These are phyloP conservation scores for Paecilomyces niveus DNA, from an alignment of 2,329 filamentous ascomycete species.

Conservation along the genomic window DNA sequence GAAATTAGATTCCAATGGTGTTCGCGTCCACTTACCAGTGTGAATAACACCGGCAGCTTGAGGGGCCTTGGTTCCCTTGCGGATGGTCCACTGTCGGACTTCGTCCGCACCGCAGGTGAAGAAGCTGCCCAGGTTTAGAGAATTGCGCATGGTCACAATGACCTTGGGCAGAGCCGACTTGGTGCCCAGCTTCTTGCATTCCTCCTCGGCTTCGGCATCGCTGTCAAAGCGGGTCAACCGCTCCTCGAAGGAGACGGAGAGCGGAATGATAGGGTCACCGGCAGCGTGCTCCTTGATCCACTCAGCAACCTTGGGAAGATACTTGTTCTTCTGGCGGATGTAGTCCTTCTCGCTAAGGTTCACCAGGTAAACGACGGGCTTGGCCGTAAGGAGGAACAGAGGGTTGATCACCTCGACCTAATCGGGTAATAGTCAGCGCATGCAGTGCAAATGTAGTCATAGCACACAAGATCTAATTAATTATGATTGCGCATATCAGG, in stretches of 20 bases:
- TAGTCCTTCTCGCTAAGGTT: slow-evolving; percentile 97
- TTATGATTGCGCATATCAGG: slow-evolving; percentile 49
- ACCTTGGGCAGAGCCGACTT: slow-evolving; percentile 90
- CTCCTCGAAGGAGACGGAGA: slow-evolving; percentile 90
- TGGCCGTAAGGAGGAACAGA: slow-evolving; percentile 87
- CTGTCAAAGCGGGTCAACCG: slow-evolving; percentile 73
- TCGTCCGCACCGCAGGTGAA: slow-evolving; percentile 96
- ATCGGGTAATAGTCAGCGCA: slow-evolving; percentile 16
- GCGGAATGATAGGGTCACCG: slow-evolving; percentile 84
- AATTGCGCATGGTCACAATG: slow-evolving; percentile 86
- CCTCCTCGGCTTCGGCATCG: slow-evolving; percentile 69
- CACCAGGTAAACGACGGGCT: slow-evolving; percentile 94
- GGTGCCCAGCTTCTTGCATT: slow-evolving; percentile 80
- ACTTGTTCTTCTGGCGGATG: slow-evolving; percentile 99
- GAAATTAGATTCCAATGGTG: background rate
- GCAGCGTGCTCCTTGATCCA: slow-evolving; percentile 90
- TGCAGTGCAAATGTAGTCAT: slow-evolving; percentile 8
- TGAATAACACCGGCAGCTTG: slow-evolving; percentile 97
- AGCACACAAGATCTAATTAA: slow-evolving; percentile 9
- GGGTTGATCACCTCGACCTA: slow-evolving; percentile 98
- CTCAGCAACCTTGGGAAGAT: slow-evolving; percentile 84
- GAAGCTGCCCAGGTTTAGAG: slow-evolving; percentile 84
- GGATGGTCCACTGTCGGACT: slow-evolving; percentile 96
- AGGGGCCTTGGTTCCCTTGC: slow-evolving; percentile 93
- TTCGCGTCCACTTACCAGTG: slow-evolving; percentile 41